These are phyloP conservation scores for Colletotrichum endophyticum DNA, from an alignment of 2,329 filamentous ascomycete species.

Conservation along the genomic window DNA sequence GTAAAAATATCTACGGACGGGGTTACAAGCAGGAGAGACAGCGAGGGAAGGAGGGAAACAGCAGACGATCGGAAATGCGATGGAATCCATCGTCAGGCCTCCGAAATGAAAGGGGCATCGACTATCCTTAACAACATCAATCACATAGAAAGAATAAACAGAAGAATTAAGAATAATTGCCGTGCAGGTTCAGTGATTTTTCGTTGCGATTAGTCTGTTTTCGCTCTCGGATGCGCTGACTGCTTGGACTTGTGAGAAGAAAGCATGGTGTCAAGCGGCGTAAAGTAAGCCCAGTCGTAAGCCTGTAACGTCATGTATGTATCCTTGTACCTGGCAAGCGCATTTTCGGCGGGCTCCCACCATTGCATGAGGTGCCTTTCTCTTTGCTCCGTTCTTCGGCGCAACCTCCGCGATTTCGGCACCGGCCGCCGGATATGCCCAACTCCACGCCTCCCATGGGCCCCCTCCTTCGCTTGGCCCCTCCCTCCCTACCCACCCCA, in stretches of 20 bases:
- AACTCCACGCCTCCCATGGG: not conserved
- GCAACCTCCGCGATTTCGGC: conserved; percentile 3
- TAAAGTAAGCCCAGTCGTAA: not conserved
- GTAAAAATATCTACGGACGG: not conserved
- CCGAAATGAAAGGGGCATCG: not conserved
- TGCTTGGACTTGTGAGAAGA: not conserved
- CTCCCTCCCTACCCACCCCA: not conserved
- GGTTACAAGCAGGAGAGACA: not conserved
- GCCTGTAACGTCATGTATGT: not conserved
- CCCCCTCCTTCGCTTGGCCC: not conserved
- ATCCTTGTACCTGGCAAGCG: not conserved
- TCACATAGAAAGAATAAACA: not conserved
- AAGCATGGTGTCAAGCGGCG: not conserved
- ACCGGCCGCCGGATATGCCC: conserved; percentile 9
- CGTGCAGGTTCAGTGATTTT: not conserved
- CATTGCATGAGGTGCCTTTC: no score
- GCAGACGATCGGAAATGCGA: not conserved
- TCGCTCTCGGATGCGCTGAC: not conserved
- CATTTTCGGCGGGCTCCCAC: not conserved
- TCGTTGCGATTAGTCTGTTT: not conserved
- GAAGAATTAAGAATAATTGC: not conserved
- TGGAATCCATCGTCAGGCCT: not conserved
- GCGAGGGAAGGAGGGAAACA: not conserved
- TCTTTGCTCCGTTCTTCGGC: conserved; percentile 4
- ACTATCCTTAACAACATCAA: not conserved